Evolutionary conservation across 2,329 filamentous ascomycete species (phyloP).

Genomic region (Teratosphaeria destructans): DNA sequence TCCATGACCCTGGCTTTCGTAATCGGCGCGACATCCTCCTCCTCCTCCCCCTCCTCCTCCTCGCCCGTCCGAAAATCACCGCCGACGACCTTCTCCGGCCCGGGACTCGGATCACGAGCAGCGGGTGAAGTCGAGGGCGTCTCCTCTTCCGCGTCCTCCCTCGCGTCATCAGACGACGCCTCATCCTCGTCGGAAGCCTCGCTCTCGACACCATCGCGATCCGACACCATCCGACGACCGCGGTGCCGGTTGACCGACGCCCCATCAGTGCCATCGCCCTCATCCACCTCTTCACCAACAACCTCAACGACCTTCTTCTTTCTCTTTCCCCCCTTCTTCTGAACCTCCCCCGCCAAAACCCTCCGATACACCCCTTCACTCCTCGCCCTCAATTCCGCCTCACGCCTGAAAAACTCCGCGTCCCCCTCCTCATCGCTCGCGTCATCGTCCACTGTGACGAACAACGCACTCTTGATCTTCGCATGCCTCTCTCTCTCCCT

Average conservation of each 20-base stretch:
- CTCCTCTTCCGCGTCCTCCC: constrained; percentile 5
- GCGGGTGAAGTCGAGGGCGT: constrained; percentile 12
- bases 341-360: constrained; percentile 29
- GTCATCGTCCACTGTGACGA: constrained; percentile 76
- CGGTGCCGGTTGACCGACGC: not conserved
- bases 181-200: not conserved
- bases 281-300: constrained; percentile 9
- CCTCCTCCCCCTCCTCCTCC: constrained; percentile 30
- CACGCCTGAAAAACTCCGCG: constrained; percentile 64
- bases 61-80: constrained; percentile 20
- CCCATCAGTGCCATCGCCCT: constrained; percentile 8
- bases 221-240: not conserved
- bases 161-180: not conserved
- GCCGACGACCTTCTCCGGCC: constrained; percentile 12
- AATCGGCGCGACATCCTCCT: constrained; percentile 28
- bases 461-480: constrained; percentile 76
- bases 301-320: constrained; percentile 12
- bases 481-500: constrained; percentile 65
- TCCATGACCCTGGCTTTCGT: constrained; percentile 21
- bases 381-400: constrained; percentile 55
- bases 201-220: not conserved
- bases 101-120: not conserved
- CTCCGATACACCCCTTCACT: constrained; percentile 41
- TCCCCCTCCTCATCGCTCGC: constrained; percentile 72
- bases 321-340: constrained; percentile 17